phyloP scores from a whole-genome alignment of 2,329 filamentous ascomycete species.

The Microdochium bolleyi region DNA sequence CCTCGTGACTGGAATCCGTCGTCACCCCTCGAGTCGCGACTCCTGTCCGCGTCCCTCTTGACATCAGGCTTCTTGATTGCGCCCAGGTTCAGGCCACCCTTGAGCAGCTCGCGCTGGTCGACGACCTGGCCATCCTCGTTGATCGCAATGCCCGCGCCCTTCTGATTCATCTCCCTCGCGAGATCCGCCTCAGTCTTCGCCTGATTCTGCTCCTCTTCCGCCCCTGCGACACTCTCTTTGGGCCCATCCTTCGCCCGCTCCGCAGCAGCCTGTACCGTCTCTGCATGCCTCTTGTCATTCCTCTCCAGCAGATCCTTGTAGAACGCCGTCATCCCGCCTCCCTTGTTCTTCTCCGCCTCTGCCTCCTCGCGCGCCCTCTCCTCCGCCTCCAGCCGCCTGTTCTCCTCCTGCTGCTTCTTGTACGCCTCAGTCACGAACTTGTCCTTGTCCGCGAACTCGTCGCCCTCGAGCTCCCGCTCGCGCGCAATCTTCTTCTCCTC shows the following conservation, averaged over 20 bases:
- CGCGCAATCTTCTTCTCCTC: conserved; percentile 73
- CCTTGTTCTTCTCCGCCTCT: conserved; percentile 55
- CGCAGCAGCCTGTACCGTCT: conserved; percentile 60
- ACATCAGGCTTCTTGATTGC: conserved; percentile 49
- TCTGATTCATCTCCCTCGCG: conserved; percentile 60
- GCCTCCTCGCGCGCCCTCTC: conserved; percentile 59
- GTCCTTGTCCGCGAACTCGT: conserved; percentile 75
- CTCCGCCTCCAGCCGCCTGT: conserved; percentile 60
- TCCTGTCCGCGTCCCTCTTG: conserved; percentile 18
- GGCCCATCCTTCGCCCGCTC: conserved; percentile 36
- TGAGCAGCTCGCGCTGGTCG: conserved; percentile 74
- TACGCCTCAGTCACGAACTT: conserved; percentile 82
- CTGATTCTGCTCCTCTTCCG: conserved; percentile 27
- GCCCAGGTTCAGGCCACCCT: conserved; percentile 66
- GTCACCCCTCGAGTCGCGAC: conserved; percentile 16
- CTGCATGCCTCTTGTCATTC: conserved; percentile 61
- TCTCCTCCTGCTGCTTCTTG: conserved; percentile 72
- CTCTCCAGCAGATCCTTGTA: conserved; percentile 67
- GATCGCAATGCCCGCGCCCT: conserved; percentile 53
- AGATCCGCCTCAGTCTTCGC: conserved; percentile 53
- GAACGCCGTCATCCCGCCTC: conserved; percentile 69
- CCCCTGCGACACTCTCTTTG: conserved; percentile 19
- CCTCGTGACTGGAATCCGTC: conserved; percentile 19
- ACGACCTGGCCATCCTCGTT: conserved; percentile 81
- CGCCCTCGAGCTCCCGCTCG: conserved; percentile 72